phyloP scores from a whole-genome alignment of 2,329 filamentous ascomycete genomes.

The Trichophaea hybrida region DNA sequence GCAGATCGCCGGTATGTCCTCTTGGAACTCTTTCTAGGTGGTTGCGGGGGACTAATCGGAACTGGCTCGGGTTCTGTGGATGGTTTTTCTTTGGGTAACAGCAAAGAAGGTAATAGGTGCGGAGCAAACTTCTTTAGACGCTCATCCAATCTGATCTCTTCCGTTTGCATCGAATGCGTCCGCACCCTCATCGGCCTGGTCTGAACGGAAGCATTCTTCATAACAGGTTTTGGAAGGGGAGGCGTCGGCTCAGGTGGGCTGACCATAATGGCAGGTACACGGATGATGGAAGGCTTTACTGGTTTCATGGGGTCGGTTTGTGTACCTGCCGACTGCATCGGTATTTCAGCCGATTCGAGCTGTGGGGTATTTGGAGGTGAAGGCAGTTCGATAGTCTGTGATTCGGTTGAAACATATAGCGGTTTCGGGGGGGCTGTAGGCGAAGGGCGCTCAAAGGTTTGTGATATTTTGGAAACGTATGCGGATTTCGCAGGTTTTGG shows the following conservation, averaged over 20 bases:
- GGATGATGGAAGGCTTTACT: constrained; percentile 41
- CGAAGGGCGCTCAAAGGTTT: constrained; percentile 5
- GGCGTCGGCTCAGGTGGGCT: constrained; percentile 79
- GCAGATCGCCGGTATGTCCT: constrained; percentile 33
- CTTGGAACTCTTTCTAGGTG: constrained; percentile 22
- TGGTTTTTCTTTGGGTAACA: constrained; percentile 38
- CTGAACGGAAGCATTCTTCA: constrained; percentile 72
- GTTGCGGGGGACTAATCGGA: constrained; percentile 29
- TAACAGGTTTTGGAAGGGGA: constrained; percentile 59
- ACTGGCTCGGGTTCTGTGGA: constrained; percentile 24
- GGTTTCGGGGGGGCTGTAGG: constrained; percentile 1
- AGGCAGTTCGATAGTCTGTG: constrained; percentile 8
- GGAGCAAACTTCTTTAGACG: constrained; percentile 59
- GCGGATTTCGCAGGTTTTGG: background rate
- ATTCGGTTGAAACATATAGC: constrained; percentile 4
- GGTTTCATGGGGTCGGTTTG: constrained; percentile 33
- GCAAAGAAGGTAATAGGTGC: constrained; percentile 65
- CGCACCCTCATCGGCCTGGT: constrained; percentile 37
- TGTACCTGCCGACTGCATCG: constrained; percentile 16
- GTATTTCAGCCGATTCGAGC: constrained; percentile 12
- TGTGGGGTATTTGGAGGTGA: constrained; percentile 14
- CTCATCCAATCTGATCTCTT: constrained; percentile 65
- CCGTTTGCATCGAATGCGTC: constrained; percentile 60
- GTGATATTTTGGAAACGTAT: background rate
- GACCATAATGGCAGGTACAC: constrained; percentile 65